Conservation (phyloP, 179 eudicot species). For the Heliamphora pulchella region DNA sequence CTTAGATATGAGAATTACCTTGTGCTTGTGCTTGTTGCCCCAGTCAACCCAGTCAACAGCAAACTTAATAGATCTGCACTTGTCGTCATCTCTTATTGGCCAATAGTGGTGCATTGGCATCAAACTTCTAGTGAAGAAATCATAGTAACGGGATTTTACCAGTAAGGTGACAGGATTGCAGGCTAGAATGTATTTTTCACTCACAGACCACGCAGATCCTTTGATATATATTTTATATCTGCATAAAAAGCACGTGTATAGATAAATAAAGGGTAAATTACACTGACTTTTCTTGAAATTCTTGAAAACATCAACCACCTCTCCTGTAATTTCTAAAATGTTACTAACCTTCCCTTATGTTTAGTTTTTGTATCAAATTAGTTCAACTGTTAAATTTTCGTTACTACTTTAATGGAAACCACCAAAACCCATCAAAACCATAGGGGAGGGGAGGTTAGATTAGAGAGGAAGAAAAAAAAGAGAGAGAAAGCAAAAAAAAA, state of each 20-base stretch:
- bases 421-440: too few species aligned
- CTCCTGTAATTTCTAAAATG: too few species aligned
- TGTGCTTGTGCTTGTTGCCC: constrained; percentile 56
- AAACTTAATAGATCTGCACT: constrained; percentile 78
- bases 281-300: too few species aligned
- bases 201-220: constrained; percentile 96
- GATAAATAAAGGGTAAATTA: not conserved
- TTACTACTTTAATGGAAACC: too few species aligned
- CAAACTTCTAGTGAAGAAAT: constrained; percentile 81
- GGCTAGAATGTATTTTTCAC: constrained; percentile 83
- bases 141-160: constrained; percentile 68
- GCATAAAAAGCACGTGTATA: not conserved
- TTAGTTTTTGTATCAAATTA: too few species aligned
- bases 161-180: constrained; percentile 68
- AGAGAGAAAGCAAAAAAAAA: too few species aligned
- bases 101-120: constrained; percentile 78
- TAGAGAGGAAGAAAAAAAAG: too few species aligned
- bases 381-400: too few species aligned
- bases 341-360: too few species aligned
- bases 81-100: constrained; percentile 65
- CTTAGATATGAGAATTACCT: constrained; percentile 32
- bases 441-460: too few species aligned
- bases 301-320: too few species aligned
- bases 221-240: constrained; percentile 87
- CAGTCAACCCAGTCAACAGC: constrained; percentile 96